phyloP scores from a whole-genome alignment of 2,329 filamentous ascomycete species.

The Alternaria sp. region DNA sequence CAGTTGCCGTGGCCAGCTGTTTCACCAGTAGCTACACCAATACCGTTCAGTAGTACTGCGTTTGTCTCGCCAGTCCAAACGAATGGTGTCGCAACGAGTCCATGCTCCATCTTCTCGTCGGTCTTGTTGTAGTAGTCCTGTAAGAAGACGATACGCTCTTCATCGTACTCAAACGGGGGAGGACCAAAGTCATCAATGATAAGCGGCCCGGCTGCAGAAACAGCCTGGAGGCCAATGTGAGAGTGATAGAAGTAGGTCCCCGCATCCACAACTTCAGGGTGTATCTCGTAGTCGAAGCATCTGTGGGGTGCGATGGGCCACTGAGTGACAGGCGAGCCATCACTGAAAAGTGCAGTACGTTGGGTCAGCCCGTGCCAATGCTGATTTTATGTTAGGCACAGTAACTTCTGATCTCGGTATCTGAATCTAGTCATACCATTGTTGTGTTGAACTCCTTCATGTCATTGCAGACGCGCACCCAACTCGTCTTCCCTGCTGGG shows the following conservation, averaged over 20 bases:
- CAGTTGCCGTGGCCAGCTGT: constrained; percentile 52
- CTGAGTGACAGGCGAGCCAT: constrained; percentile 69
- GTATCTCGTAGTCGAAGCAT: constrained; percentile 74
- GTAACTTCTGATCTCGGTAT: background rate
- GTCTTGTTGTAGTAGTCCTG: constrained; percentile 66
- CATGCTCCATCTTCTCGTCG: constrained; percentile 62
- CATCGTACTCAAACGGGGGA: constrained; percentile 68
- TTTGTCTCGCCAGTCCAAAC: constrained; percentile 67
- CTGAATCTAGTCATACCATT: constrained; percentile 54
- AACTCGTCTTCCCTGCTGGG: constrained; percentile 57
- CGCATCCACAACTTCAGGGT: constrained; percentile 61
- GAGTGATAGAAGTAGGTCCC: constrained; percentile 76
- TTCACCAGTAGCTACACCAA: constrained; percentile 56
- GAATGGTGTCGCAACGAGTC: constrained; percentile 61
- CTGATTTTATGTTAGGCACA: constrained; percentile 45
- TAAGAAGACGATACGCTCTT: constrained; percentile 65
- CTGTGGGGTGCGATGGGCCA: constrained; percentile 70
- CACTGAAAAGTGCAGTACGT: constrained; percentile 68
- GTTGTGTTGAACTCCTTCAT: constrained; percentile 64
- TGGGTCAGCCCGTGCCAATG: constrained; percentile 74
- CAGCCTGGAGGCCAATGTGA: constrained; percentile 69
- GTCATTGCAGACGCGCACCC: constrained; percentile 68
- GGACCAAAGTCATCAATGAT: constrained; percentile 62
- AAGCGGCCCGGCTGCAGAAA: constrained; percentile 65
- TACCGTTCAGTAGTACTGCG: constrained; percentile 66